Conservation (phyloP, 1,139 yeast species). For the Starmera stellimalicola region DNA sequence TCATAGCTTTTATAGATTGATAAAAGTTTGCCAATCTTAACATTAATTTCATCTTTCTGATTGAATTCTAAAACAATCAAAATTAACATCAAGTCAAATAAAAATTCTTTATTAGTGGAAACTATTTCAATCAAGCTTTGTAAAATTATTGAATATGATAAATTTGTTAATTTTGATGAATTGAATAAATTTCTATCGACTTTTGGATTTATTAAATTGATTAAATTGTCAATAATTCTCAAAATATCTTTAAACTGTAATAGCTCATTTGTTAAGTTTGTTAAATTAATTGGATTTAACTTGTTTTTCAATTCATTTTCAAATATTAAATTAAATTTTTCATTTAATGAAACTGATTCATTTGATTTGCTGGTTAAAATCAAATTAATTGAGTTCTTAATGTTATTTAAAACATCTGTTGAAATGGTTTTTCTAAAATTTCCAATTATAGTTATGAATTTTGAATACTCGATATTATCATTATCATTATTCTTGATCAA, state of each 20-base stretch:
- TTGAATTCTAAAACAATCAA: slow-evolving; percentile 25
- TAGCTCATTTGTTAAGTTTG: slow-evolving; percentile 23
- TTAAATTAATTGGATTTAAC: slow-evolving; percentile 22
- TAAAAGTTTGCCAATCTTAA: slow-evolving; percentile 10
- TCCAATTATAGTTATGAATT: slow-evolving; percentile 15
- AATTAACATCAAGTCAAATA: slow-evolving; percentile 25
- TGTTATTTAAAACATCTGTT: slow-evolving; percentile 12
- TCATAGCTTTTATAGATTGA: slow-evolving; percentile 11
- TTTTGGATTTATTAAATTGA: slow-evolving; percentile 5
- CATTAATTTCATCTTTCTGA: slow-evolving; percentile 11
- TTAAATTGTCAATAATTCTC: slow-evolving; percentile 9
- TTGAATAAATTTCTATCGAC: slow-evolving; percentile 1
- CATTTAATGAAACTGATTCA: slow-evolving; percentile 12
- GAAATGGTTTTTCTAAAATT: slow-evolving; percentile 19
- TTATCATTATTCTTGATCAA: slow-evolving; percentile 15
- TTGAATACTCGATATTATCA: slow-evolving; percentile 8
- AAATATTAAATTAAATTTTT: slow-evolving; percentile 26
- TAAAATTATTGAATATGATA: slow-evolving; percentile 11
- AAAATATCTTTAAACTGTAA: slow-evolving; percentile 20
- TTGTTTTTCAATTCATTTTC: slow-evolving; percentile 22
- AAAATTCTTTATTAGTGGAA: slow-evolving; percentile 17
- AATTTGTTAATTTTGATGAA: slow-evolving; percentile 11
- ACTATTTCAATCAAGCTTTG: slow-evolving; percentile 17
- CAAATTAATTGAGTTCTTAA: slow-evolving; percentile 10
- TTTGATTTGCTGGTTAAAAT: slow-evolving; percentile 7